These are phyloP conservation scores for Colletotrichum cordylinicola DNA, from an alignment of 2,329 filamentous ascomycete genomes.

Conservation along the genomic window DNA sequence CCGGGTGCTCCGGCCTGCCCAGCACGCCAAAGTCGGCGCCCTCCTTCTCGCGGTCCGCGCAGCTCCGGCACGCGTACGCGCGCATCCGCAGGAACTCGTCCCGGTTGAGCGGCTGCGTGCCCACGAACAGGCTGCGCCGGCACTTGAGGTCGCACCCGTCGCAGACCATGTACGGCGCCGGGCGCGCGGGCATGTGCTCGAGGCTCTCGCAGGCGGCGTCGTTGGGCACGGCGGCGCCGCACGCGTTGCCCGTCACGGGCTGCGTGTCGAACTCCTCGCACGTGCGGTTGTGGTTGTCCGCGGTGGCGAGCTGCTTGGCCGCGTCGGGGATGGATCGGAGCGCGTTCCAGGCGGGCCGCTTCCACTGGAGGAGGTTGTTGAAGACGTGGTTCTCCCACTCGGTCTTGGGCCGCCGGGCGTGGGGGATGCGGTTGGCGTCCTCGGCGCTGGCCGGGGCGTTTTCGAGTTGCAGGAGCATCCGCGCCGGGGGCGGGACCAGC, in stretches of 20 bases:
- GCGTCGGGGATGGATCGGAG: constrained; percentile 19
- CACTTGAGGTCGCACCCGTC: constrained; percentile 30
- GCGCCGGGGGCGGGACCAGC: background rate
- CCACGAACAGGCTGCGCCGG: constrained; percentile 23
- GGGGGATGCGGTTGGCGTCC: background rate
- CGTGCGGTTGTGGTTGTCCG: background rate
- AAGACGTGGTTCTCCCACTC: background rate
- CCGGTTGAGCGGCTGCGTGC: constrained; percentile 7
- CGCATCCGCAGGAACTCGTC: constrained; percentile 37
- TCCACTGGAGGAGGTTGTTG: constrained; percentile 12
- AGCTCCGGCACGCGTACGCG: constrained; percentile 39
- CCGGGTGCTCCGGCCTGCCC: background rate
- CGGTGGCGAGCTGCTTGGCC: background rate
- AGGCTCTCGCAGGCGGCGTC: constrained; percentile 25
- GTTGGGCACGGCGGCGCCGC: background rate
- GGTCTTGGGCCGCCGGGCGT: background rate
- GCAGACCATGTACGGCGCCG: constrained; percentile 22
- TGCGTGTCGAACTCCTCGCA: constrained; percentile 5
- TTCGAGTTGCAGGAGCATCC: constrained; percentile 2
- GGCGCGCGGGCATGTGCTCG: constrained; percentile 6
- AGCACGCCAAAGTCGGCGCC: background rate
- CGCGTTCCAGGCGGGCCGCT: constrained; percentile 13
- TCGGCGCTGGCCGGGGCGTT: background rate
- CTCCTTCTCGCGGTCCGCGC: constrained; percentile 23
- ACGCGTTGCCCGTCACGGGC: background rate